Evolutionary conservation across 441 rosid genomes (phyloP).

Genomic region (Lepidium campestre): DNA sequence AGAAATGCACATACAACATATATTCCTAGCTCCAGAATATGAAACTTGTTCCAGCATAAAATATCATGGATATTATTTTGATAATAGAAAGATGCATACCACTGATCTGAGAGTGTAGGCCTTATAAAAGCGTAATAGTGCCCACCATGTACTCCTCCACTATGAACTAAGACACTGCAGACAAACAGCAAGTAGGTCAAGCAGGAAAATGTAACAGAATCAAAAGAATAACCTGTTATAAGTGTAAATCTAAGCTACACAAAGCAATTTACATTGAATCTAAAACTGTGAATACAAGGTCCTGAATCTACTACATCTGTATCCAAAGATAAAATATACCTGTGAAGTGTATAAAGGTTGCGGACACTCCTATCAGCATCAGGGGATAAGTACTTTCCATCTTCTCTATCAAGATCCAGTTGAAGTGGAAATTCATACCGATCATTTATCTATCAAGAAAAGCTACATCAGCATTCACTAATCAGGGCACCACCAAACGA

Average conservation of each 20-base stretch:
- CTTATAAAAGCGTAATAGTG: constrained; percentile 76
- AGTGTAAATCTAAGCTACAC: not conserved
- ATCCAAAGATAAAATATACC: constrained; percentile 29
- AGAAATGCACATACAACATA: constrained; percentile 1
- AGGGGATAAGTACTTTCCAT: constrained; percentile 65
- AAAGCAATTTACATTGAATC: not conserved
- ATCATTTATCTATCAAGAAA: constrained; percentile 53
- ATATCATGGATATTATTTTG: not conserved
- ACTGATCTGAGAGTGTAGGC: constrained; percentile 66
- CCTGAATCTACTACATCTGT: constrained; percentile 2
- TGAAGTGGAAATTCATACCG: constrained; percentile 69
- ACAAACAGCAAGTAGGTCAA: constrained; percentile 22
- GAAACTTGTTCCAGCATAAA: not conserved
- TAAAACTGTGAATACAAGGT: not conserved
- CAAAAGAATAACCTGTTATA: constrained; percentile 6
- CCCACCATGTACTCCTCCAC: constrained; percentile 83
- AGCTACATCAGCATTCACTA: constrained; percentile 18
- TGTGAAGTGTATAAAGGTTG: constrained; percentile 68
- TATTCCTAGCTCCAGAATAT: not conserved
- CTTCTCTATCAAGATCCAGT: constrained; percentile 70
- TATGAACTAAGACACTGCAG: constrained; percentile 75
- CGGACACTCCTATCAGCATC: constrained; percentile 61
- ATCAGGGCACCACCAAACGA: constrained; percentile 10
- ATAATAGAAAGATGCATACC: constrained; percentile 33
- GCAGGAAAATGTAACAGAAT: constrained; percentile 2